phyloP scores from a whole-genome alignment of 2,329 filamentous ascomycete species.

The Talaromyces rugulosus region DNA sequence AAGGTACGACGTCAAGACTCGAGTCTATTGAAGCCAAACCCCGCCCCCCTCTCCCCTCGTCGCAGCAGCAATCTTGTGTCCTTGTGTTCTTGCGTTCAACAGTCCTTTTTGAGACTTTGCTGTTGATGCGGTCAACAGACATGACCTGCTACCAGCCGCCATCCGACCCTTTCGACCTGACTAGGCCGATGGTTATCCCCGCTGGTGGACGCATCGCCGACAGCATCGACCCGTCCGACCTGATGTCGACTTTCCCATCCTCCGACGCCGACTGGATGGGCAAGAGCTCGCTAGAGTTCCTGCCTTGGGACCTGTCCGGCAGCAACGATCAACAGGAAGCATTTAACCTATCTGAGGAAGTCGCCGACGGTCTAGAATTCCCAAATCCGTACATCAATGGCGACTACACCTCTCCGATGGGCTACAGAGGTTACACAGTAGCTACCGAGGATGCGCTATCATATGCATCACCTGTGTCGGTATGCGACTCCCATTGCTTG shows the following conservation, averaged over 20 bases:
- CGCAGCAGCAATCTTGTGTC: neutral
- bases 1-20: neutral
- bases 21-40: neutral
- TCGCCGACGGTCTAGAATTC: conserved; percentile 2
- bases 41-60: neutral
- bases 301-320: conserved; percentile 9
- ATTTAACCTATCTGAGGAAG: conserved; percentile 7
- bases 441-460: conserved; percentile 12
- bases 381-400: conserved; percentile 5
- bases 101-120: neutral
- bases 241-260: conserved; percentile 2
- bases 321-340: neutral
- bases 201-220: conserved; percentile 4
- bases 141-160: conserved; percentile 7
- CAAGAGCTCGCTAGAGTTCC: conserved; percentile 10
- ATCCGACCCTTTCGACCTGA: conserved; percentile 9
- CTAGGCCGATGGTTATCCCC: conserved; percentile 7
- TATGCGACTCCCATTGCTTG: neutral
- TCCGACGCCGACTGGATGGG: conserved; percentile 11
- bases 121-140: neutral
- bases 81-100: neutral
- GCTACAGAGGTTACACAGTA: conserved; percentile 10
- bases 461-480: conserved; percentile 10
- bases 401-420: conserved; percentile 5
- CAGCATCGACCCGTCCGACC: conserved; percentile 7